Evolutionary conservation across 257 asterid species (phyloP), one percentile per base, ranked within the genome.

Genomic region (Nicotiana knightiana): DNA sequence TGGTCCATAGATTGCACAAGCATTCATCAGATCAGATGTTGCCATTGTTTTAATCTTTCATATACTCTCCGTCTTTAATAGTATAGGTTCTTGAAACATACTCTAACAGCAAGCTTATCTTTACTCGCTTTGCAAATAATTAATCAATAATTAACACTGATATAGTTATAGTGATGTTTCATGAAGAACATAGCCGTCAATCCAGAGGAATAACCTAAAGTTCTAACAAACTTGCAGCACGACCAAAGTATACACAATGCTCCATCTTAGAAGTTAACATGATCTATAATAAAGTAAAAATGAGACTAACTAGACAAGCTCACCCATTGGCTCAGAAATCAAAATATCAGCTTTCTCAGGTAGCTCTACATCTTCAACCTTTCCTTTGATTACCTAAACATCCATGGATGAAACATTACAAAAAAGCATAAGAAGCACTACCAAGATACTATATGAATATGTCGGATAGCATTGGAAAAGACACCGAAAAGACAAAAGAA

Each of bases 241-340:
- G 61, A 48, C 57, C 77, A 39, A 68, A 11, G 58, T 21, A 39
- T 5, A 73, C 61, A 48, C 2, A 48, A 73, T 26, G 62, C 37
- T 24, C 39, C 79, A 24, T 48, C 61, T 24, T 17, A 26, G 39
- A 71, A 73, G 79, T 26, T 13, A 48, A 73, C 79, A 24, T 24
- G 79, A 48, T 48, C 39, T 24, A 46, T 73, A 48, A 48, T 13
- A 24, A 73, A 12, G 3, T 48, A 48, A 73, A 37, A 71, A 46
- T 6, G 9, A 21, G 37, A 15, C 24, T 6, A 48, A 26, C 39
- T 26, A 62, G 81, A 18, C 18, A 70, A 81, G 81, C 92, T 84
- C 90, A 96, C 98, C 98, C 99, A 96, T 96, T 82, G 99, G 99
- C 85, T 96, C 99, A 84, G 99, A 96, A 43, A 96, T 94, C 87